Base-by-base conservation (phyloP, 345 rosid genomes). In the Trapa incisa region DNA sequence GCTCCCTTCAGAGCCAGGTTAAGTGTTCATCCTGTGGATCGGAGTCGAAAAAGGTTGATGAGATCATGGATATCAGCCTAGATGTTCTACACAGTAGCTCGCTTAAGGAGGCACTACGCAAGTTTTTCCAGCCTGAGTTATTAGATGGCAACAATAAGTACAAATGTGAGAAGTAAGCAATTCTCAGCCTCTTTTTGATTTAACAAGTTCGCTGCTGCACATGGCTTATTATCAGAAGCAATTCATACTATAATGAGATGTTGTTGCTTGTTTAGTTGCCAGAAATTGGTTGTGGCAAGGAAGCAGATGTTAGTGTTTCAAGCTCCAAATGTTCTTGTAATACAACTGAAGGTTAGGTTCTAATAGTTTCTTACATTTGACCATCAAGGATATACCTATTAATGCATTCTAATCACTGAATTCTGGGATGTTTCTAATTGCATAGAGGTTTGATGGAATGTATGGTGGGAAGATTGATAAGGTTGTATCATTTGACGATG, bases 131-230 rank as follows among this genome's bases (percentile, higher is more conserved):
- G 77, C 85, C 96, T 14, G 98, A 95, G 81, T 72, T 82, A 73
- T 84, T 95, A 81, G 99, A 91, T 72, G 99, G 94, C 15, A 89
- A 80, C 75, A 95, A 95, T 65, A 95, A 95, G 81, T 95, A 95
- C 78, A 87, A 77, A 70, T 95, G 98, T 64, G 98, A 86, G 36
- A 84, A 76, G 99, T 91, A 78, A 83, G 83, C 52, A 35, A 33
- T 0, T 4, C 45, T 4, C 22, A 13, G 12, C 22, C 53, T 14
- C 32, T 52, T 43, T n/a, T 66, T 32, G 47, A 56, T 43, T 66
- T 32, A 5, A 53, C 42, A 14, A 43, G 12, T 60, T 63, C 14
- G 64, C 41, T 64, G 22, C 38, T 17, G 3, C 13, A n/a, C 45
- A 70, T 66, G 66, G 33, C 29, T n/a, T 48, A 0, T 16, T 50